Conservation (phyloP, 768 basidiomycete genomes). For the Steccherinum ochraceum region DNA sequence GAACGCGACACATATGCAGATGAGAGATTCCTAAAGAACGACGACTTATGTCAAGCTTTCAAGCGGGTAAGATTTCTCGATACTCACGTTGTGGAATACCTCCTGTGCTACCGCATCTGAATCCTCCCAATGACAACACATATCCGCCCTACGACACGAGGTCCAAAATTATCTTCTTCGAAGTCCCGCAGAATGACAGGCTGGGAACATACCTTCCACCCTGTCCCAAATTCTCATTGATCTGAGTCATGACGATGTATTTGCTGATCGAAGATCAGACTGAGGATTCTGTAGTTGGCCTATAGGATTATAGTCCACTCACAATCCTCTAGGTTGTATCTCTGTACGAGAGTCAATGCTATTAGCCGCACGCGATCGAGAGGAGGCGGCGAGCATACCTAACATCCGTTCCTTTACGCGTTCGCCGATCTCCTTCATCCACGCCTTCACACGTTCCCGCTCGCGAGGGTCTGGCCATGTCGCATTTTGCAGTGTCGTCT, state of each 20-base stretch:
- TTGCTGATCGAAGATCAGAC: conserved; percentile 43
- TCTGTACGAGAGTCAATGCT: conserved; percentile 28
- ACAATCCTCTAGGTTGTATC: conserved; percentile 80
- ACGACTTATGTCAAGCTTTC: conserved; percentile 5
- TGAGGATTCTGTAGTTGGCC: too few species aligned
- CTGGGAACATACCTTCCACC: conserved; percentile 65
- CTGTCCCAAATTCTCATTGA: conserved; percentile 79
- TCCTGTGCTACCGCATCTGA: conserved; percentile 73
- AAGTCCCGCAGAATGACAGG: not conserved
- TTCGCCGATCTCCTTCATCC: conserved; percentile 82
- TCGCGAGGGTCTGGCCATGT: conserved; percentile 68
- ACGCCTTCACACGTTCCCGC: conserved; percentile 59
- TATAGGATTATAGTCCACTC: too few species aligned
- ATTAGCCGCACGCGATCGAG: conserved; percentile 2
- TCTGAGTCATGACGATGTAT: conserved; percentile 81
- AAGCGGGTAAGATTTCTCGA: conserved; percentile 4
- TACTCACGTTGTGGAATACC: conserved; percentile 73
- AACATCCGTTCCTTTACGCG: conserved; percentile 83
- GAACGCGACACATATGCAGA: conserved; percentile 60
- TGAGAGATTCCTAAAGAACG: conserved; percentile 58
- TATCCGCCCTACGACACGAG: conserved; percentile 53
- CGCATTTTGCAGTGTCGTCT: conserved; percentile 56
- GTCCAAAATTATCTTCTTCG: not conserved
- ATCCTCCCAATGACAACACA: conserved; percentile 87
- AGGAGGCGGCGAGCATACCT: conserved; percentile 23